A percentile compares a stretch with the other conserved stretches of the same genome.
Evolutionary conservation across 2,329 filamentous ascomycete species (phyloP).

Genomic region (Coleophoma cylindrospora): DNA sequence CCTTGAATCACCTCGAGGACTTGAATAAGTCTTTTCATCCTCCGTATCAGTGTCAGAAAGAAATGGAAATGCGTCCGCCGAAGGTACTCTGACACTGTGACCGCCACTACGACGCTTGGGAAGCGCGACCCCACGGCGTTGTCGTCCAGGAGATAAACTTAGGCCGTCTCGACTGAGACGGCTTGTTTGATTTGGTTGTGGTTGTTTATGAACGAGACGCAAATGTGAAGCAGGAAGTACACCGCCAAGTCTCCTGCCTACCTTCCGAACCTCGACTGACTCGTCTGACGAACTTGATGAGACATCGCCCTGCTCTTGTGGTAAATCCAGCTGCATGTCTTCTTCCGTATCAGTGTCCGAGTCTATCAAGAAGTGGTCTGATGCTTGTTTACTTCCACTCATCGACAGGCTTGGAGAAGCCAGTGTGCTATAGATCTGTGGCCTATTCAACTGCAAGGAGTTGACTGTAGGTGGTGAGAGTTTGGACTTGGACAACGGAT

Average conservation of each 20-base stretch:
- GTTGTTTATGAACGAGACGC: conserved; percentile 47
- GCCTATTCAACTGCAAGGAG: conserved; percentile 5
- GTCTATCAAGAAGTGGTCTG: conserved; percentile 9
- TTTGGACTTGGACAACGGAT: background rate
- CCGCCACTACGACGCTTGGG: conserved; percentile 8
- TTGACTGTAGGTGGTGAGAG: conserved; percentile 8
- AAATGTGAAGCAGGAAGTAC: conserved; percentile 66
- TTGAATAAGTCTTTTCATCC: background rate
- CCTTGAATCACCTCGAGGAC: too few relatives aligned
- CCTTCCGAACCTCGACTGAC: conserved; percentile 17
- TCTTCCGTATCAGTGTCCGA: conserved; percentile 14
- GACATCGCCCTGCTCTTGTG: background rate
- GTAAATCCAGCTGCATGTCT: conserved; percentile 15
- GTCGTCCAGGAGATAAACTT: conserved; percentile 12
- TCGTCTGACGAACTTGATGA: conserved; percentile 21
- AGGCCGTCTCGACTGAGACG: conserved; percentile 6
- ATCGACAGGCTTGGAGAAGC: conserved; percentile 23
- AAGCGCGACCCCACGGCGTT: conserved; percentile 25
- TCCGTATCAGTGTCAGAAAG: conserved; percentile 19
- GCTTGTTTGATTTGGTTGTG: conserved; percentile 20
- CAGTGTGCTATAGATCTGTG: background rate
- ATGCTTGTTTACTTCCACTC: conserved; percentile 16
- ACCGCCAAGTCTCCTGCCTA: conserved; percentile 41
- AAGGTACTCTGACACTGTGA: background rate
- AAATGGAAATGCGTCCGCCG: conserved; percentile 6